These are phyloP conservation scores for Coelastrella sp. DNA, from an alignment of 139 green algal genomes.

Conservation along the genomic window DNA sequence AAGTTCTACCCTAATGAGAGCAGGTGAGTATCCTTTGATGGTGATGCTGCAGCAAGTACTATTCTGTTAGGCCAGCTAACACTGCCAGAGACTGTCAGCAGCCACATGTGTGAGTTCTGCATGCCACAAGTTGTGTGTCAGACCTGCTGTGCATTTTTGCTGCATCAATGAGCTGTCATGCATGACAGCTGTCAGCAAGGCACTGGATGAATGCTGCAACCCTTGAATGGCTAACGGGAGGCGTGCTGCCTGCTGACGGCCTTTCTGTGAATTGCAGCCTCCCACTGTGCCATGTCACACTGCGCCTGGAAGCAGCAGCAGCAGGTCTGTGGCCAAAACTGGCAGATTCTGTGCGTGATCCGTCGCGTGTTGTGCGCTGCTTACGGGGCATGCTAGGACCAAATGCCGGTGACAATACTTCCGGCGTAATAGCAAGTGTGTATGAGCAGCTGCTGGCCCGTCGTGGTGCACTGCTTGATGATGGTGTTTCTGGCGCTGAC, in stretches of 20 bases:
- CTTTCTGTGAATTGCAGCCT: conserved; percentile 53
- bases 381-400: conserved; percentile 7
- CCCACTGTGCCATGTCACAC: conserved; percentile 71
- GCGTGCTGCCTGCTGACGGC: neutral
- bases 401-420: neutral
- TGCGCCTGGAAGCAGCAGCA: conserved; percentile 81
- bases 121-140: no score
- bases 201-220: neutral
- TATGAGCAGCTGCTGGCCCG: conserved; percentile 61
- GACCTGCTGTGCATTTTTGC: no score
- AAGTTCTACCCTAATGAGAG: conserved; percentile 74
- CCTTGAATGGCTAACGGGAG: neutral
- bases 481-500: conserved; percentile 35
- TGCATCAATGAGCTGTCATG: no score
- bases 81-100: no score
- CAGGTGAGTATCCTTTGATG: conserved; percentile 44
- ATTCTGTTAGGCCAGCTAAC: no score
- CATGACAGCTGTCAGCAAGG: neutral
- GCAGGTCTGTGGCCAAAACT: conserved; percentile 75
- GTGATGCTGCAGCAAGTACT: neutral
- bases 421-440: conserved; percentile 16
- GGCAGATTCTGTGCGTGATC: neutral
- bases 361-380: conserved; percentile 17
- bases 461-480: neutral
- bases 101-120: no score